Evolutionary conservation across 306 rosid genomes (phyloP), one percentile per base, ranked within the genome.

Genomic region (Prunus mume): DNA sequence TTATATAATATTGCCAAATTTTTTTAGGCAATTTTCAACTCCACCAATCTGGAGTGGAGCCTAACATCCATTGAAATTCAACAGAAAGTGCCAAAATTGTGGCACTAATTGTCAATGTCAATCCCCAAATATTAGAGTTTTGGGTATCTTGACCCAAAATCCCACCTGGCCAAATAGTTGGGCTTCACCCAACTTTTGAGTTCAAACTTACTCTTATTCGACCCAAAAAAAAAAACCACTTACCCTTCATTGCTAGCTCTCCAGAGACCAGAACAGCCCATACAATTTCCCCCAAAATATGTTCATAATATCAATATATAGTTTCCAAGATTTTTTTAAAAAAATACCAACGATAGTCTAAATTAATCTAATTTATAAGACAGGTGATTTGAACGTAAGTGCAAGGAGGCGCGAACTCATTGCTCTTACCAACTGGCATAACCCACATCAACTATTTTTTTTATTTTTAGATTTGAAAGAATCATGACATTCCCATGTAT

Each of bases 281-380:
- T 38, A 6, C 43, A 38, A 38, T 7, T 38, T 38, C 43, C 43
- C 43, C 9, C 9, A 38, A 38, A 7, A 38, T 6, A 6, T 38
- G 43, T 38, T 38, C 8, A 38, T 38, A 7, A 38, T 38, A 38
- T 38, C 43, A 38, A 28, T 28, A 2, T 9, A 20, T 24, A 55
- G 15, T 60, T 15, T 60, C 18, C 2, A 24, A 58, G 2, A 0
- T 25, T 24, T 10, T n/a, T 58, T 58, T 6, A 6, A 38, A 38
- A 0, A 1, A 38, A 38, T 38, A 38, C 2, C 7, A 38, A 7
- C 0, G 0, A 38, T 38, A 6, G 0, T 34, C 0, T 34, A 6
- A 34, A 38, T 38, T 7, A 38, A 38, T 38, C 0, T 38, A 38
- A 38, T 38, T 38, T 38, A 38, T 38, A 38, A 1, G 0, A 1